Base-by-base conservation (phyloP, 176 grass and related monocot species). In the Ampelocalamus luodianensis region DNA sequence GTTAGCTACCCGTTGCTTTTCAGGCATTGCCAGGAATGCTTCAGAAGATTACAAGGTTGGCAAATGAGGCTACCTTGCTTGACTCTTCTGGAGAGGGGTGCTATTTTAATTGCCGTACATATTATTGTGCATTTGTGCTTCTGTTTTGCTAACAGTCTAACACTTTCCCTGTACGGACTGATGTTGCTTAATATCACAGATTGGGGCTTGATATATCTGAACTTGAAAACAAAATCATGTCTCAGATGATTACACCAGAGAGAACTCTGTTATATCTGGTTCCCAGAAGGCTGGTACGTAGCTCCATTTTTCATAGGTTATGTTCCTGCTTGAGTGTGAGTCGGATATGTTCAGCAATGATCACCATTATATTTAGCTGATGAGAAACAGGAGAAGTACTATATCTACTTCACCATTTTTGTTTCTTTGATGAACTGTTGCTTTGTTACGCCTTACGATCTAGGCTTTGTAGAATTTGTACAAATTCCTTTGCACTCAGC, bases 161-260 rank as follows among this genome's bases (percentile, higher is more conserved):
- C 77, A 85, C 83, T 76, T 66, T 86, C 60, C n/a, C 11, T 87
- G 48, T 81, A 72, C 78, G 96, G 96, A 89, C 86, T 49, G 96
- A 92, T 82, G 91, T 95, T 74, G 76, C 83, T 79, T 93, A 95
- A 85, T 99, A 96, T 89, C 96, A 99, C 71, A 96, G 94, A 77
- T 74, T 99, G 86, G 90, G 70, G 71, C 81, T 99, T 79, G 96
- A 96, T 85, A 82, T 96, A 90, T 87, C 93, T 75, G 90, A 94
- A 89, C 85, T 99, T 83, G 96, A 99, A 87, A 99, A 92, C 86
- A 95, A 89, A 89, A 99, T 96, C 60, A 94, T 99, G 87, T 91
- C 91, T 80, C 91, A 99, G 83, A 96, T 96, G 54, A 91, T 95
- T 81, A 93, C 93, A 80, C 91, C 91, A 76, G 96, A 99, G 86